Evolutionary conservation across 2,329 filamentous ascomycete genomes (phyloP).

Genomic region (Chrysosporium keratinophilum): DNA sequence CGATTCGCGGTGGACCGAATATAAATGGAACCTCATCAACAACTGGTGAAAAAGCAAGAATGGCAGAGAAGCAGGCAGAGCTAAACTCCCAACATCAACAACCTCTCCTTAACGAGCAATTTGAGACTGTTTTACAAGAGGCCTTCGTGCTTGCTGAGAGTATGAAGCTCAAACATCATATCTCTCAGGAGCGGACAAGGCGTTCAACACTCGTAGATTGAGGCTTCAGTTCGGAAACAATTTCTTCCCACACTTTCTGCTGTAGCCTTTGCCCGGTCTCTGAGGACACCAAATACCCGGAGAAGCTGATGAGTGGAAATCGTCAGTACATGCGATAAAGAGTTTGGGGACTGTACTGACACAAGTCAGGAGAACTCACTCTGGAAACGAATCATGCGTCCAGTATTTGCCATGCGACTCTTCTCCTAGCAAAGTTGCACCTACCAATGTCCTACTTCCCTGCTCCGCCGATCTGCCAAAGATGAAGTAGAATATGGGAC

Average conservation of each 20-base stretch:
- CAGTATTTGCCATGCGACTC: constrained; percentile 38
- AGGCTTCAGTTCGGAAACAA: constrained; percentile 11
- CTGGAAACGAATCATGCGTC: constrained; percentile 24
- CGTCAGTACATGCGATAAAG: neutral
- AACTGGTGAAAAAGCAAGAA: no score
- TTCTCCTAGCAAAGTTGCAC: constrained; percentile 33
- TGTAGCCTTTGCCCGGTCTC: constrained; percentile 9
- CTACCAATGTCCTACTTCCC: constrained; percentile 36
- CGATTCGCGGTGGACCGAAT: no score
- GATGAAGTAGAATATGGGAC: constrained; percentile 29
- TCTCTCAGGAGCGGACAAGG: neutral
- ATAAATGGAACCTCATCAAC: no score
- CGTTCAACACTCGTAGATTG: constrained; percentile 2
- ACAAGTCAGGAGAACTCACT: constrained; percentile 10
- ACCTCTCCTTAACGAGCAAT: no score
- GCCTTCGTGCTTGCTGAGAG: neutral
- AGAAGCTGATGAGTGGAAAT: constrained; percentile 4
- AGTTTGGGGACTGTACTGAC: neutral
- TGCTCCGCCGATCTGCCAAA: constrained; percentile 37
- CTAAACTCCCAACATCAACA: no score
- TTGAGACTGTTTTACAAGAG: no score
- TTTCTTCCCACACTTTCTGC: constrained; percentile 13
- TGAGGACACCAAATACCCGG: constrained; percentile 8
- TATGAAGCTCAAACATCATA: neutral
- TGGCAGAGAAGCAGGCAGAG: no score